Percentiles rank a stretch among this genome's conserved stretches.
These are phyloP conservation scores for Rhododendron kiyosumense DNA, from an alignment of 148 eudicot species.

Conservation along the genomic window DNA sequence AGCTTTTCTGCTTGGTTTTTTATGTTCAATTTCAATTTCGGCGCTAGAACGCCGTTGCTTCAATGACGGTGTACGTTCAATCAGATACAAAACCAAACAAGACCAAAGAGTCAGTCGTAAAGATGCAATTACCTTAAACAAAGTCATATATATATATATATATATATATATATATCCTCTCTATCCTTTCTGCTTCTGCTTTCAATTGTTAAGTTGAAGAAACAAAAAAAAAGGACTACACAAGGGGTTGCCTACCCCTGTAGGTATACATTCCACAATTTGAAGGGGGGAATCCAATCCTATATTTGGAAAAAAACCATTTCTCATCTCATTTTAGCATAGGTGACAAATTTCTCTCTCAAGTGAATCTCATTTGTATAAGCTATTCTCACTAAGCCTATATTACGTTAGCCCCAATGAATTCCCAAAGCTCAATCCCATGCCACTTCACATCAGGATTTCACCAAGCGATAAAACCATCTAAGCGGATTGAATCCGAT, in stretches of 20 bases:
- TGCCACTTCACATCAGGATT: not conserved
- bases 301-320: not conserved
- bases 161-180: not conserved
- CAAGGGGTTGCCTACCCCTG: not conserved
- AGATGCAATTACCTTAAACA: not conserved
- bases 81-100: not conserved
- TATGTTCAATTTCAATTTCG: not conserved
- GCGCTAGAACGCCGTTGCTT: not conserved
- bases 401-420: not conserved
- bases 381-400: not conserved
- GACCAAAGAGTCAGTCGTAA: not conserved
- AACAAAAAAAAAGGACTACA: not conserved
- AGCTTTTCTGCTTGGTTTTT: not conserved
- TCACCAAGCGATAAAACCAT: not conserved
- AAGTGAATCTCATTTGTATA: not conserved
- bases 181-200: not conserved
- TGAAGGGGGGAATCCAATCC: not conserved
- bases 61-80: not conserved
- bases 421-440: not conserved
- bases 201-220: not conserved
- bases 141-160: not conserved
- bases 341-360: not conserved
- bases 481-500: constrained; percentile 3
- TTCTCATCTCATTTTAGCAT: not conserved
- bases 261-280: not conserved